A percentile compares a stretch with the other conserved stretches of the same genome.
Evolutionary conservation across 345 rosid species (phyloP).

Genomic region (Aquilaria malaccensis): DNA sequence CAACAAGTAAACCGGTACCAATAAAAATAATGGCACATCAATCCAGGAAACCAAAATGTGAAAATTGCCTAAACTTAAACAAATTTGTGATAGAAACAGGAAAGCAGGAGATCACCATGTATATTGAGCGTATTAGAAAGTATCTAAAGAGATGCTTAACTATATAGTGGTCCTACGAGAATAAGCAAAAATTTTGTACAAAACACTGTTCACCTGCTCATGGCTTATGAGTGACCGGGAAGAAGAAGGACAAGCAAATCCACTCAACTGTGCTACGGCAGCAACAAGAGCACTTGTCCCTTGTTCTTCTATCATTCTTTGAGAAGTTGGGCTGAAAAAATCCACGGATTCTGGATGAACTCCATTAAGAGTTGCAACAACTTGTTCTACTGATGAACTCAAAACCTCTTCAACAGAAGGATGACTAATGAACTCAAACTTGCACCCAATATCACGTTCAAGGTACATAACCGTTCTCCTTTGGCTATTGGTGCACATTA

Average conservation of each 20-base stretch:
- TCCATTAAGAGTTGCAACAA: conserved; percentile 73
- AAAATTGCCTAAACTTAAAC: too few species aligned
- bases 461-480: conserved; percentile 80
- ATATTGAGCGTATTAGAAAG: background rate
- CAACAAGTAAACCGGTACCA: too few species aligned
- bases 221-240: conserved; percentile 90
- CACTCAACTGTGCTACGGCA: conserved; percentile 89
- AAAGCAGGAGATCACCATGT: background rate
- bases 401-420: conserved; percentile 68
- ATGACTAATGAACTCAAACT: conserved; percentile 78
- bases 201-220: conserved; percentile 54
- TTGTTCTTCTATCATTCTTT: conserved; percentile 61
- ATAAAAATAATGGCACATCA: too few species aligned
- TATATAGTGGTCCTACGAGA: background rate
- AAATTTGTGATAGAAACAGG: background rate
- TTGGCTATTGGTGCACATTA: conserved; percentile 79
- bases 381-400: conserved; percentile 84
- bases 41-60: background rate
- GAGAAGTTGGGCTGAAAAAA: conserved; percentile 79
- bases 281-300: conserved; percentile 91
- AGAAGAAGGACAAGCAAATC: conserved; percentile 85
- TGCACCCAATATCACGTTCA: conserved; percentile 91
- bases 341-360: conserved; percentile 81
- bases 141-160: background rate
- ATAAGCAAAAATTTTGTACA: background rate